Conservation (phyloP, 208 protist genomes). For the Trypanosoma melophagium region DNA sequence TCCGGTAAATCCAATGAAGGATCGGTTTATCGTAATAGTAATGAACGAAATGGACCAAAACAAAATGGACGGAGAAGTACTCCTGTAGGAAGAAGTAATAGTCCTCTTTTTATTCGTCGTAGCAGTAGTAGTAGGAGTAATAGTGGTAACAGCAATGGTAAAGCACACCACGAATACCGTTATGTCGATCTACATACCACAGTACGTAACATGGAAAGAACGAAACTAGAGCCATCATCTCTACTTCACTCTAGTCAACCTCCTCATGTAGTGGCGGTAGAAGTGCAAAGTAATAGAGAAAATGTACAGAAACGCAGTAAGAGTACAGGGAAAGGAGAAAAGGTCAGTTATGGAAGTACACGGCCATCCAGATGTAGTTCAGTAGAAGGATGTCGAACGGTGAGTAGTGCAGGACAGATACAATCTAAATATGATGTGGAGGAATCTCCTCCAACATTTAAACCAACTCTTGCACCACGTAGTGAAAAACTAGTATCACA, state of each 20-base stretch:
- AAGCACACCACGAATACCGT: not conserved
- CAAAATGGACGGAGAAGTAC: no score
- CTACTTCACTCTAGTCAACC: not conserved
- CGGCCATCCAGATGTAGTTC: not conserved
- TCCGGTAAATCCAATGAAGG: no score
- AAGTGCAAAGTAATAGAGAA: not conserved
- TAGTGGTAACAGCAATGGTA: not conserved
- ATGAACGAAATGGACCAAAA: no score
- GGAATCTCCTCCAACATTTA: constrained; percentile 11
- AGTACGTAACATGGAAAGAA: not conserved
- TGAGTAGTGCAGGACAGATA: not conserved
- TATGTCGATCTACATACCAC: not conserved
- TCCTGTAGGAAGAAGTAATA: no score
- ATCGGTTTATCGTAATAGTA: no score
- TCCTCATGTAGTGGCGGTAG: constrained; percentile 1
- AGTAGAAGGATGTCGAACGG: not conserved
- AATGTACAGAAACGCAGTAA: not conserved
- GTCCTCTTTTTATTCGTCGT: no score
- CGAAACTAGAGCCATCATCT: not conserved
- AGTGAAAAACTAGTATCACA: constrained; percentile 10
- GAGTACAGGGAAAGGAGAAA: not conserved
- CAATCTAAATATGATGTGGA: not conserved
- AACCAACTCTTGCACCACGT: constrained; percentile 14
- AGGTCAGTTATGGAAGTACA: not conserved
- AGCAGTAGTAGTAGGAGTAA: no score